phyloP scores from a whole-genome alignment of 805 yeast species.

The Ogataea zsoltii region DNA sequence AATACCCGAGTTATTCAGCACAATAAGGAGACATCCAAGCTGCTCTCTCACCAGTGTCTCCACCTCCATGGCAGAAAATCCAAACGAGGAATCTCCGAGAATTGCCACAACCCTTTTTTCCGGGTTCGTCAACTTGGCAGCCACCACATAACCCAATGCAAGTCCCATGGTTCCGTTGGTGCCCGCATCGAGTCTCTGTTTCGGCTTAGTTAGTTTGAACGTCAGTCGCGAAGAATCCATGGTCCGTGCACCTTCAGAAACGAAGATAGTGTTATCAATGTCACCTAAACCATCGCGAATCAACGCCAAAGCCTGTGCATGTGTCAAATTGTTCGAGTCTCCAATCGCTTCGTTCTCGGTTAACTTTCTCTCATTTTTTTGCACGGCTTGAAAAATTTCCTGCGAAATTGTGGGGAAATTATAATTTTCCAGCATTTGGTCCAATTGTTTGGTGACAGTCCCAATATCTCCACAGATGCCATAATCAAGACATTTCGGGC shows the following conservation, averaged over 20 bases:
- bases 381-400: conserved; percentile 30
- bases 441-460: conserved; percentile 40
- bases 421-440: conserved; percentile 19
- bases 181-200: conserved; percentile 66
- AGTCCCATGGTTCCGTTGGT: conserved; percentile 80
- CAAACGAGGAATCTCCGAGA: conserved; percentile 79
- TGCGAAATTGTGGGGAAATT: conserved; percentile 33
- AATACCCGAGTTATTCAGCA: conserved; percentile 76
- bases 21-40: conserved; percentile 55
- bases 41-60: conserved; percentile 62
- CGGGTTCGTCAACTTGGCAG: conserved; percentile 51
- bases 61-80: conserved; percentile 71
- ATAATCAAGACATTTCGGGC: conserved; percentile 9
- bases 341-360: conserved; percentile 33
- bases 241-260: conserved; percentile 76
- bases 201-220: conserved; percentile 53
- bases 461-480: conserved; percentile 49
- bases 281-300: conserved; percentile 42
- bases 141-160: conserved; percentile 69
- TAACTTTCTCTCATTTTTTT: conserved; percentile 35
- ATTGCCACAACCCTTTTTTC: conserved; percentile 52
- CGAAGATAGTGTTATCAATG: conserved; percentile 39
- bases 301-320: conserved; percentile 53
- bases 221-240: conserved; percentile 71
- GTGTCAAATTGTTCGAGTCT: conserved; percentile 38